Percentiles rank a stretch among this genome's conserved stretches.
phyloP scores from a whole-genome alignment of 2,329 filamentous ascomycete genomes.

The Aquanectria penicillioides region DNA sequence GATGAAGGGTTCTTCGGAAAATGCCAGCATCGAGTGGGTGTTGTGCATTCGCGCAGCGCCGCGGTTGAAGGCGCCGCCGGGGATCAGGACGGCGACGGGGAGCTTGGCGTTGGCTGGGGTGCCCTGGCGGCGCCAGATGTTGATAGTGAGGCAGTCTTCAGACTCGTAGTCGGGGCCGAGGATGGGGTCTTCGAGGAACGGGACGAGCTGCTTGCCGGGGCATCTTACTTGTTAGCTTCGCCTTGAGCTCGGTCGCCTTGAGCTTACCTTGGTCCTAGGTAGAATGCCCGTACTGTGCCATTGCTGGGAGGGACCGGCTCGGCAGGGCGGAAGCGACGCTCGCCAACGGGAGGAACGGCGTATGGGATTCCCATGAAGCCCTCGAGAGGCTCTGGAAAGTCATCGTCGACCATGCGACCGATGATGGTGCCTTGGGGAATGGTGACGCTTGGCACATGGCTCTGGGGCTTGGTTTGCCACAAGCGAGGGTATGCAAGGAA shows the following conservation, averaged over 20 bases:
- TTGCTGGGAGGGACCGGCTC: slow-evolving; percentile 42
- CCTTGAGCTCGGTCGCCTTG: not conserved
- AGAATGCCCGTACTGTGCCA: slow-evolving; percentile 39
- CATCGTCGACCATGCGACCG: slow-evolving; percentile 45
- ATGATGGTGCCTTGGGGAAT: slow-evolving; percentile 45
- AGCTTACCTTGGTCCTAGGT: slow-evolving; percentile 31
- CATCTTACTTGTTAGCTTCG: slow-evolving; percentile 36
- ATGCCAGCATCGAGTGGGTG: slow-evolving; percentile 59
- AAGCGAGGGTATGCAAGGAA: slow-evolving; percentile 26
- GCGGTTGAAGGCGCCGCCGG: slow-evolving; percentile 45
- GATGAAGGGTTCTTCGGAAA: slow-evolving; percentile 56
- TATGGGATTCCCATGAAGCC: slow-evolving; percentile 60
- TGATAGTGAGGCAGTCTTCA: slow-evolving; percentile 42
- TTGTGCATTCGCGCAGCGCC: slow-evolving; percentile 51
- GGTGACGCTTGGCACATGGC: slow-evolving; percentile 33
- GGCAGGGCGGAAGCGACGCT: slow-evolving; percentile 53
- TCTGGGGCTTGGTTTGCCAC: not conserved
- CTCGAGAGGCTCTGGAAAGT: slow-evolving; percentile 46
- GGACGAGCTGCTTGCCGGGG: slow-evolving; percentile 44
- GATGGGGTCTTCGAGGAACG: slow-evolving; percentile 43
- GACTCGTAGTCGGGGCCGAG: slow-evolving; percentile 44
- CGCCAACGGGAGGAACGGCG: slow-evolving; percentile 54
- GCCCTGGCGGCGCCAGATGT: slow-evolving; percentile 37
- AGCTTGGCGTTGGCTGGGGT: slow-evolving; percentile 31
- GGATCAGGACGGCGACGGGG: slow-evolving; percentile 41